A percentile compares a stretch with the other conserved stretches of the same genome.
Conservation (phyloP, 768 basidiomycete species). For the Kwoniella sp. region DNA sequence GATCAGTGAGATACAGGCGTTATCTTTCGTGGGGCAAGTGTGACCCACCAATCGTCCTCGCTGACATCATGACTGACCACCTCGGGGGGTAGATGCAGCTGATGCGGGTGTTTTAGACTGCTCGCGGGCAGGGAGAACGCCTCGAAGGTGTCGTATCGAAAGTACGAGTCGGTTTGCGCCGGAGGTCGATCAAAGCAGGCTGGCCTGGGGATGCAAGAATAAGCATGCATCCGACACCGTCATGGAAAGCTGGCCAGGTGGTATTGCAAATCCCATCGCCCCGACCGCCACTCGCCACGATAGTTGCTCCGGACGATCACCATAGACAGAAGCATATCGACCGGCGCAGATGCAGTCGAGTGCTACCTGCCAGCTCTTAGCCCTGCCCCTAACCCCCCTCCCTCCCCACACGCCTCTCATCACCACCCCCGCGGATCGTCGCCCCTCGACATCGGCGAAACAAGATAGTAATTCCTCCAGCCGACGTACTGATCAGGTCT, state of each 20-base stretch:
- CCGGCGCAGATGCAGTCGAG: background rate
- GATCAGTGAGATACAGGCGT: background rate
- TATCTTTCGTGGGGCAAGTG: too few relatives aligned
- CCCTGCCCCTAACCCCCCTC: background rate
- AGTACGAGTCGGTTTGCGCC: slow-evolving; percentile 30
- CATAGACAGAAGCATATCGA: too few relatives aligned
- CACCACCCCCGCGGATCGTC: slow-evolving; percentile 19
- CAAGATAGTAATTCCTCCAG: slow-evolving; percentile 21
- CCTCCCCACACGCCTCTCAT: slow-evolving; percentile 7
- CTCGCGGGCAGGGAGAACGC: slow-evolving; percentile 32
- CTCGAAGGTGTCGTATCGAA: slow-evolving; percentile 37
- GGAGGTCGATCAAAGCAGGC: slow-evolving; percentile 40
- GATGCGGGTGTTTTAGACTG: slow-evolving; percentile 33
- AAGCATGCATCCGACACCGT: slow-evolving; percentile 20
- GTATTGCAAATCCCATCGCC: too few relatives aligned
- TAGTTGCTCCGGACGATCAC: too few relatives aligned
- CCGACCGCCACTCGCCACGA: too few relatives aligned
- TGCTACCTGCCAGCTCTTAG: background rate
- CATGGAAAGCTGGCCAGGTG: too few relatives aligned
- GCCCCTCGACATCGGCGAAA: background rate
- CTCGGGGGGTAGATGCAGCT: slow-evolving; percentile 35
- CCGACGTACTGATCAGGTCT: slow-evolving; percentile 44
- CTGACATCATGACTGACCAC: slow-evolving; percentile 37
- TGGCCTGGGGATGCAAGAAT: slow-evolving; percentile 24
- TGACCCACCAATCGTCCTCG: slow-evolving; percentile 41